Evolutionary conservation across 2,329 filamentous ascomycete species (phyloP), one percentile per base, ranked within the genome.

Genomic region (Fusarium chlamydosporum): DNA sequence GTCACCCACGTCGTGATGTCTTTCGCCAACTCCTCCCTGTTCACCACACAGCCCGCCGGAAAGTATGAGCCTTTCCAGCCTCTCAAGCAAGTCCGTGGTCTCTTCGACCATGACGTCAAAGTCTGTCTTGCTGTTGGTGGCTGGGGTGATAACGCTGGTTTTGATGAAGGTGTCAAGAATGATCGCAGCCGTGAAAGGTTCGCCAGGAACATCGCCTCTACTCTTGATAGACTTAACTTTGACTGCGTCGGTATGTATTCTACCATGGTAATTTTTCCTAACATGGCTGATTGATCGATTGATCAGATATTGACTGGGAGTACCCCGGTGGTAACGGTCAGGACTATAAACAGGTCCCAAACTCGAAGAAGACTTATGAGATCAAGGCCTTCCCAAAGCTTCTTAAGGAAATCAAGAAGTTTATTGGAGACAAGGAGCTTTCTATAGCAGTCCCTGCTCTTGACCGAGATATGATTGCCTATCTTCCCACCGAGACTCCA

Each of bases 391-490:
- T 85, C 70, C 89, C 89, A 0, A 81, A 86, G 40, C 81, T 92
- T 7, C 82, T 92, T 7, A 76, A 81, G 18, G 87, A 84, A 16
- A 81, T 92, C 50, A 88, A 89, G 46, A 75, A 76, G 1, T 85
- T 84, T 7, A 82, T 92, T 16, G 89, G 88, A 0, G 64, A 82
- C 64, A 90, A 89, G 73, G 75, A 89, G 38, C 82, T 93, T 1
- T 91, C 90, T 0, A 87, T 91, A 38, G 89, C 90, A 4, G 88
- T 91, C 0, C 90, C 91, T 0, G 90, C 87, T 3, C 82, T 87
- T 16, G 79, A 82, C 38, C 79, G 80, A 15, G 90, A 92, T 72
- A 91, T 92, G 87, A 84, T 92, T 6, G 89, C 88, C n/a, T 92
- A 87, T 74, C 90, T 84, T 0, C 64, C 79, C 7, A 77, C 83